Percentiles rank a stretch among this genome's conserved stretches.
phyloP scores from a whole-genome alignment of 129 eudicot genomes.

The Tagetes erecta region DNA sequence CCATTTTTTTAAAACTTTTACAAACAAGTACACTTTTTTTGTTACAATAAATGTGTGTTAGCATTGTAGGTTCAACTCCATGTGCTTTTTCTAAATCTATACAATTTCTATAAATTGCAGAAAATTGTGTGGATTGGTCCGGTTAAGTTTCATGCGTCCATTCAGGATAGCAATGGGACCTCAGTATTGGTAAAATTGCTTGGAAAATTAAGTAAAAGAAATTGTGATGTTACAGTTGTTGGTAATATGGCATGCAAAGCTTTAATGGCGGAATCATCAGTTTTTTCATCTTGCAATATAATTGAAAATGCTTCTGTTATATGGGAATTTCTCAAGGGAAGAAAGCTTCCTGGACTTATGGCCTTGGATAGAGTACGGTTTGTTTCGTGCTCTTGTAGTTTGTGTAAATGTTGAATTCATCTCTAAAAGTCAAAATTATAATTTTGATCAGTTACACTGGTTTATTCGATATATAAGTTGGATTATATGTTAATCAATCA shows the following conservation, averaged over 20 bases:
- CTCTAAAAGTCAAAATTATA: background rate
- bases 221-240: slow-evolving; percentile 52
- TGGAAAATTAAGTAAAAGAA: slow-evolving; percentile 46
- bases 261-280: slow-evolving; percentile 29
- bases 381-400: slow-evolving; percentile 20
- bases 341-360: slow-evolving; percentile 89
- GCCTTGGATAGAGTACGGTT: slow-evolving; percentile 77
- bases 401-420: background rate
- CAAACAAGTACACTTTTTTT: background rate
- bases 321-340: slow-evolving; percentile 85
- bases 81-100: slow-evolving; percentile 20
- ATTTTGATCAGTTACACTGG: background rate
- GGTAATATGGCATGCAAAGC: slow-evolving; percentile 62
- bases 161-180: slow-evolving; percentile 46
- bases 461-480: background rate
- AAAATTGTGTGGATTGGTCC: slow-evolving; percentile 83
- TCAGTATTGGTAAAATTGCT: slow-evolving; percentile 52
- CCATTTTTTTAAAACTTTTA: background rate
- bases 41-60: background rate
- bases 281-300: slow-evolving; percentile 36
- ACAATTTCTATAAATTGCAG: slow-evolving; percentile 40
- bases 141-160: slow-evolving; percentile 51
- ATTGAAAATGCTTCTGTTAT: slow-evolving; percentile 64
- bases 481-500: slow-evolving; percentile 2
- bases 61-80: background rate